Evolutionary conservation across 2,329 filamentous ascomycete species (phyloP).

Genomic region (Epichloe coenophiala): DNA sequence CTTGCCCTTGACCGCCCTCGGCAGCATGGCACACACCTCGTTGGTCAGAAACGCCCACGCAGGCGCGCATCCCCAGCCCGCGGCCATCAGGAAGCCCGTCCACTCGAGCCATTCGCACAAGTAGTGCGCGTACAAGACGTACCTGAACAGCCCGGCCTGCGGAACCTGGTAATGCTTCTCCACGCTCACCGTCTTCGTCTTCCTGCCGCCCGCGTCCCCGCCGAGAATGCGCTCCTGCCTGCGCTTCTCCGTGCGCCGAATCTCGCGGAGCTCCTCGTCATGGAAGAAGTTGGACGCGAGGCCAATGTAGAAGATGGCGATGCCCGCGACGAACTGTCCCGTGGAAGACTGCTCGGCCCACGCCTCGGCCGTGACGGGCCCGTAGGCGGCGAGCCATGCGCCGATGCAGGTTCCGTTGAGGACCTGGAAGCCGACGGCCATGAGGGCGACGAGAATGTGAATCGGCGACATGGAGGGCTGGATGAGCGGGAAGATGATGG

Average conservation of each 20-base stretch:
- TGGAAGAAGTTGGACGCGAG: slow-evolving; percentile 75
- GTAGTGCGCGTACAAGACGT: slow-evolving; percentile 84
- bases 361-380: slow-evolving; percentile 43
- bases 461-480: slow-evolving; percentile 91
- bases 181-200: slow-evolving; percentile 8
- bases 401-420: slow-evolving; percentile 67
- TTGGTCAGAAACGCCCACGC: slow-evolving; percentile 75
- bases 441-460: slow-evolving; percentile 51
- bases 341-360: slow-evolving; percentile 30
- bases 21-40: slow-evolving; percentile 80
- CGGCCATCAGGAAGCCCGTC: slow-evolving; percentile 73
- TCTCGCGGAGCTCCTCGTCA: slow-evolving; percentile 79
- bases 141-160: slow-evolving; percentile 66
- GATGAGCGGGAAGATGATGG: slow-evolving; percentile 66
- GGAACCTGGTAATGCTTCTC: slow-evolving; percentile 84
- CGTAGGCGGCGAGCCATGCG: slow-evolving; percentile 72
- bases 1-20: slow-evolving; percentile 66
- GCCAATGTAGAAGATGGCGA: slow-evolving; percentile 63
- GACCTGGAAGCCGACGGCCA: slow-evolving; percentile 62
- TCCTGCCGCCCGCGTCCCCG: slow-evolving; percentile 11
- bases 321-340: slow-evolving; percentile 44
- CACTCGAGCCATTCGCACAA: slow-evolving; percentile 96
- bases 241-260: slow-evolving; percentile 56
- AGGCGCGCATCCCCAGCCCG: slow-evolving; percentile 54
- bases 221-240: slow-evolving; percentile 32